Percentiles rank a stretch among this genome's conserved stretches.
Evolutionary conservation across 495 filamentous ascomycete genomes (phyloP).

Genomic region (Penicillium pulvis): DNA sequence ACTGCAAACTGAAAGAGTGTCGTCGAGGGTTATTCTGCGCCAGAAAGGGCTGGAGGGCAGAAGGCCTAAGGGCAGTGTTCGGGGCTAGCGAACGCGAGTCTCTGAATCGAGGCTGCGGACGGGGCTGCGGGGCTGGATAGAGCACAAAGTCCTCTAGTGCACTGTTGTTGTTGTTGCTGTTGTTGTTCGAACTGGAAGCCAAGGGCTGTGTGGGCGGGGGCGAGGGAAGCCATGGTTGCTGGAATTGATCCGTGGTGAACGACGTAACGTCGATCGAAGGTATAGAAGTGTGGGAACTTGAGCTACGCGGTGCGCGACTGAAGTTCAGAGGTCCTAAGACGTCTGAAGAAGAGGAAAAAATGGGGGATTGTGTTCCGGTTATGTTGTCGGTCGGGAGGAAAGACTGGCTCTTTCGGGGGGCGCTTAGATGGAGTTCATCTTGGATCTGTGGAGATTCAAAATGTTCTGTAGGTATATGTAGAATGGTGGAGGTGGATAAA

Average conservation of each 20-base stretch:
- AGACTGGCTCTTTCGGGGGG: conserved; percentile 38
- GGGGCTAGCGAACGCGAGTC: conserved; percentile 39
- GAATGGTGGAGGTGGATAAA: conserved; percentile 23
- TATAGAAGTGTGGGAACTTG: conserved; percentile 52
- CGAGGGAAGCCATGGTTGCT: conserved; percentile 64
- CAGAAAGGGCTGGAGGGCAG: conserved; percentile 37
- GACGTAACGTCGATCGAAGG: conserved; percentile 57
- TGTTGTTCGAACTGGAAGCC: conserved; percentile 50
- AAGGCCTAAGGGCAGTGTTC: conserved; percentile 44
- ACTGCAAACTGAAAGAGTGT: conserved; percentile 39
- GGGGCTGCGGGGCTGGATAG: conserved; percentile 37
- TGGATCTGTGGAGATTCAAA: conserved; percentile 27
- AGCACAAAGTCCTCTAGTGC: conserved; percentile 51
- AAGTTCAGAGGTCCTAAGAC: conserved; percentile 58
- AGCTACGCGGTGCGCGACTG: conserved; percentile 54
- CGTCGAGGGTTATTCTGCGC: conserved; percentile 38
- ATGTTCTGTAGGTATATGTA: conserved; percentile 35
- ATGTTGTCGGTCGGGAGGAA: conserved; percentile 53
- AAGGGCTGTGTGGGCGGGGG: conserved; percentile 48
- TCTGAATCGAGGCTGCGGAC: conserved; percentile 37
- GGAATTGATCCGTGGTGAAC: conserved; percentile 66
- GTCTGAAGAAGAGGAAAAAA: conserved; percentile 48
- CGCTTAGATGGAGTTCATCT: conserved; percentile 57
- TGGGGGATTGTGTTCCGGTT: conserved; percentile 37
- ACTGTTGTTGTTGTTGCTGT: conserved; percentile 48